A percentile compares a stretch with the other conserved stretches of the same genome.
phyloP scores from a whole-genome alignment of 352 stramenopile genomes.

The Globisporangium heterothallicum region DNA sequence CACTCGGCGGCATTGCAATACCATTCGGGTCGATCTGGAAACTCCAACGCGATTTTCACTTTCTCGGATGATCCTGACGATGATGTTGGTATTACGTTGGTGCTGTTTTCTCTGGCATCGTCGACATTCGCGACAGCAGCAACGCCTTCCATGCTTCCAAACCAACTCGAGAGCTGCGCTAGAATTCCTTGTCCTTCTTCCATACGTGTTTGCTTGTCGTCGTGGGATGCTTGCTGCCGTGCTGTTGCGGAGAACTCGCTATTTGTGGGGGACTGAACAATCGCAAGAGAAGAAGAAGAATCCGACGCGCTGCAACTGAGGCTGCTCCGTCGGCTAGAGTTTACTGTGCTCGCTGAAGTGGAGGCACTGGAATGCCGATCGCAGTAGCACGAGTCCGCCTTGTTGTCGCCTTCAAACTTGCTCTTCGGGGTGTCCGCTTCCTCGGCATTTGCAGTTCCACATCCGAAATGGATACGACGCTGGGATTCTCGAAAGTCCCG shows the following conservation, averaged over 20 bases:
- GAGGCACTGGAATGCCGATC: constrained; percentile 11
- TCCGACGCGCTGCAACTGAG: constrained; percentile 8
- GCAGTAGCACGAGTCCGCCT: constrained; percentile 9
- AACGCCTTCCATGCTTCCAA: background rate
- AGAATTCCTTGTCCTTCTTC: background rate
- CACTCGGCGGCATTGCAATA: constrained; percentile 65
- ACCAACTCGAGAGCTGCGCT: constrained; percentile 5
- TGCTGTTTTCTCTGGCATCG: background rate
- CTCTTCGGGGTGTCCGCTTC: background rate
- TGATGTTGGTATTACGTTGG: background rate
- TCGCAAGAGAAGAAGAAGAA: background rate
- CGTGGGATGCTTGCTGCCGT: constrained; percentile 20
- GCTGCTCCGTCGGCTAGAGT: constrained; percentile 11
- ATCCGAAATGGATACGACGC: background rate
- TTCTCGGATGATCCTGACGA: background rate
- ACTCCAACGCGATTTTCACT: constrained; percentile 25
- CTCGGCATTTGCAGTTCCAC: constrained; percentile 8
- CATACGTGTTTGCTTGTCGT: too few species aligned
- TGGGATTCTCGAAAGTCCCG: constrained; percentile 12
- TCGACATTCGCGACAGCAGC: background rate
- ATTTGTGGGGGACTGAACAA: background rate
- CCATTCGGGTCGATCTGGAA: constrained; percentile 59
- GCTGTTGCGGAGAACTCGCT: constrained; percentile 8
- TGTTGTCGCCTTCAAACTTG: background rate
- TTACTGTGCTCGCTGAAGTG: constrained; percentile 7